Evolutionary conservation across 495 filamentous ascomycete species (phyloP).

Genomic region (Talaromyces nanjingensis): DNA sequence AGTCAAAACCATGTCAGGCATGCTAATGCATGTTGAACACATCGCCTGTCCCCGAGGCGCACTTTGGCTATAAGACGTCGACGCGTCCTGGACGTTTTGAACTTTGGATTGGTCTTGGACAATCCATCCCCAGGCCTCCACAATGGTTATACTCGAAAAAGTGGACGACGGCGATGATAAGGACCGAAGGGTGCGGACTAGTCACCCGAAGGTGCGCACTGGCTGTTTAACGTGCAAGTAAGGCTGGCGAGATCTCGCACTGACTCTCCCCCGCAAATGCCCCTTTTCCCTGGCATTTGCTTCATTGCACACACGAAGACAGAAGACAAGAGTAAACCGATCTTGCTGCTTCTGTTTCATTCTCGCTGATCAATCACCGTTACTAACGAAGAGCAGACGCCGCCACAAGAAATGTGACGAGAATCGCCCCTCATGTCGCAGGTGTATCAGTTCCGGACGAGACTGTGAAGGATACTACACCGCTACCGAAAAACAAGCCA

Average conservation of each 20-base stretch:
- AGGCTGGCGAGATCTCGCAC: background rate
- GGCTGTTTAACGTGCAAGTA: background rate
- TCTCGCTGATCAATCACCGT: background rate
- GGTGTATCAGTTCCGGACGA: constrained; percentile 42
- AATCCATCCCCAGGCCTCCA: background rate
- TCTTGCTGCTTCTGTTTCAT: background rate
- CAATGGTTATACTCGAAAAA: background rate
- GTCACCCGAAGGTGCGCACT: background rate
- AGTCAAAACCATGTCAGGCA: too few species aligned
- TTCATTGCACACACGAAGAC: too few species aligned
- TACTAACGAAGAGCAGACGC: constrained; percentile 26
- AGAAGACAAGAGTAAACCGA: background rate
- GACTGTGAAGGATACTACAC: constrained; percentile 25
- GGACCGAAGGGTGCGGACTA: background rate
- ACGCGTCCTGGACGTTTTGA: too few species aligned
- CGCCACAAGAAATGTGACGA: constrained; percentile 61
- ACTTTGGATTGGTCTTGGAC: too few species aligned
- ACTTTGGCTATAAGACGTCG: too few species aligned
- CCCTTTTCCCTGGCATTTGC: too few species aligned
- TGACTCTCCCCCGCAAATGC: too few species aligned
- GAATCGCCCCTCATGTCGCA: constrained; percentile 42
- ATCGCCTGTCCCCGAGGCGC: too few species aligned
- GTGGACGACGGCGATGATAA: background rate
- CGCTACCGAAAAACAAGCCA: background rate
- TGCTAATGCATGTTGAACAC: too few species aligned